phyloP scores from a whole-genome alignment of 257 asterid genomes.

The Misopates orontium region DNA sequence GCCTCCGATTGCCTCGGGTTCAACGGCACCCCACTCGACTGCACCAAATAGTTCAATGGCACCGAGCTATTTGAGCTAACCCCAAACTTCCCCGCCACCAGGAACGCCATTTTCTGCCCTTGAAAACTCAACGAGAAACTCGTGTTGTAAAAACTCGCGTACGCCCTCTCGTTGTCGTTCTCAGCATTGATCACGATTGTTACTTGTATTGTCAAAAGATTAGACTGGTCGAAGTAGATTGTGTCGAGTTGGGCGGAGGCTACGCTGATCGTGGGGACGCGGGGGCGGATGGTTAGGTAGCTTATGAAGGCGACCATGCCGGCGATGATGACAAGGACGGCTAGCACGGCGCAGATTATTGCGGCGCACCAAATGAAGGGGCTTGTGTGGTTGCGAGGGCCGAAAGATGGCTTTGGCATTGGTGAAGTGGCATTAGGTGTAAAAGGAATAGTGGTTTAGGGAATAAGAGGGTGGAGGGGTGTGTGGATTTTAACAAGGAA shows the following conservation, averaged over 20 bases:
- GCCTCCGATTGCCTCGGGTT: slow-evolving; percentile 46
- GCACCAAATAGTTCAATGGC: slow-evolving; percentile 44
- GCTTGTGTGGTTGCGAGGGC: slow-evolving; percentile 51
- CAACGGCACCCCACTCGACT: slow-evolving; percentile 62
- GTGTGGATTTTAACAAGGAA: slow-evolving; percentile 8
- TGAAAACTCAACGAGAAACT: slow-evolving; percentile 46
- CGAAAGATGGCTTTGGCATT: slow-evolving; percentile 52
- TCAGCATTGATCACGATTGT: slow-evolving; percentile 47
- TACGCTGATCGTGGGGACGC: slow-evolving; percentile 57
- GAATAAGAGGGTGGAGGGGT: slow-evolving; percentile 24
- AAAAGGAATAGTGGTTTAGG: neutral
- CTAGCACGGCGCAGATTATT: slow-evolving; percentile 58
- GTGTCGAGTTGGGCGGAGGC: slow-evolving; percentile 56
- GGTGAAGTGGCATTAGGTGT: slow-evolving; percentile 24
- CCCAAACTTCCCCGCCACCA: slow-evolving; percentile 43
- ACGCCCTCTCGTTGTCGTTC: slow-evolving; percentile 61
- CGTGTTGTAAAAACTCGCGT: slow-evolving; percentile 48
- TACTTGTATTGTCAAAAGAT: slow-evolving; percentile 49
- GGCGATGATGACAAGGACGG: slow-evolving; percentile 57
- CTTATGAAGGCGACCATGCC: slow-evolving; percentile 65
- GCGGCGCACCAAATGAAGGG: slow-evolving; percentile 72
- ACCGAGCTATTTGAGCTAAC: slow-evolving; percentile 45
- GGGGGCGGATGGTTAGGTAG: slow-evolving; percentile 60
- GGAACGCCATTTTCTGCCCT: slow-evolving; percentile 42
- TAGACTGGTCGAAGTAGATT: slow-evolving; percentile 54